Evolutionary conservation across 2,329 filamentous ascomycete species (phyloP), one percentile per base, ranked within the genome.

Genomic region (Paraphoma chrysanthemicola): DNA sequence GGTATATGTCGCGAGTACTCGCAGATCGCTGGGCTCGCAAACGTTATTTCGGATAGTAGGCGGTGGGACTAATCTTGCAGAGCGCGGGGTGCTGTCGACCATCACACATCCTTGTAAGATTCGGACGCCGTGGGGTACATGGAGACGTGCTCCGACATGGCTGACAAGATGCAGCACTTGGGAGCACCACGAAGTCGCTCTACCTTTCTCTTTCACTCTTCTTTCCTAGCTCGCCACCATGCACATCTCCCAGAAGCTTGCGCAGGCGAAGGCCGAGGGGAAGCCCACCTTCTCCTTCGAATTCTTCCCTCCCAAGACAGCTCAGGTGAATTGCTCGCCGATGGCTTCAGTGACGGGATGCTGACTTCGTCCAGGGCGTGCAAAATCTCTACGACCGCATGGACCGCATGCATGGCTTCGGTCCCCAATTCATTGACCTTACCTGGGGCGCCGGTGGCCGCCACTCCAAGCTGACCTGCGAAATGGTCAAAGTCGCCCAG

Each of bases 381-480:
- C 95, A 99, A 81, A 99, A 99, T 78, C 88, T 99, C 56, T 99
- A 99, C 84, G 95, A 99, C 70, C 92, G 95, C 75, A 98, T 99
- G 91, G 95, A 99, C 80, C 93, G 93, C 80, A 99, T 99, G 95
- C 93, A 97, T 79, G 87, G 90, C 71, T 87, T 96, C 62, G 95
- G 93, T 1, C 95, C 94, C 62, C 90, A 93, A 72, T 99, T 99
- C 82, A 93, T 99, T 77, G 95, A 99, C 79, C 90, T 99, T 72
- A 99, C 95, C 61, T 99, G 95, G 95, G 96, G 96, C 62, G 95
- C 95, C 50, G 95, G 95, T 67, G 95, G 95, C 46, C 89, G 91
- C 65, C 87, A 95, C 67, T 95, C 94, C 53, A 90, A 96, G 74
- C 81, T 99, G 70, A 99, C 95, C 42, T 93, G 91, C 78, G 95